phyloP scores from a whole-genome alignment of 2,329 filamentous ascomycete genomes.

The Fusarium sp. region DNA sequence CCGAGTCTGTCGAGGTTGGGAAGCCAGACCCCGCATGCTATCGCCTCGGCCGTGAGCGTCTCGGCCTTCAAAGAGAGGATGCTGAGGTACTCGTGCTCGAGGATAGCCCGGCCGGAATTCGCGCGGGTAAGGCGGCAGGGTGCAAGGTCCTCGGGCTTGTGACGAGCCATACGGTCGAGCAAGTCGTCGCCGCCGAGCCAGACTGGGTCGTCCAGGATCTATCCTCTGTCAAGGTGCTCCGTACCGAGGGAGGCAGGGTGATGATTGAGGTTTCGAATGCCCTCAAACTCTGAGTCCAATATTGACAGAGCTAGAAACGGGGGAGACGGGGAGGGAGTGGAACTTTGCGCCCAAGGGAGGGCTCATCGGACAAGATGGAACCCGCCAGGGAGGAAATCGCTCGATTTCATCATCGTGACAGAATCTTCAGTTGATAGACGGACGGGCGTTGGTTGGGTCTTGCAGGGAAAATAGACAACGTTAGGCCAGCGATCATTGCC shows the following conservation, averaged over 20 bases:
- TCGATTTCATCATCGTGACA: conserved; percentile 34
- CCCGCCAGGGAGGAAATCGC: conserved; percentile 17
- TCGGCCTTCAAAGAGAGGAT: conserved; percentile 61
- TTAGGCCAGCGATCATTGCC: conserved; percentile 17
- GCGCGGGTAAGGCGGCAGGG: conserved; percentile 84
- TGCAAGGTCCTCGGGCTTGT: conserved; percentile 86
- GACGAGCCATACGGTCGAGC: conserved; percentile 81
- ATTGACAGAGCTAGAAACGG: conserved; percentile 13
- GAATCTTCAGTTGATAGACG: conserved; percentile 24
- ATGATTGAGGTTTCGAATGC: conserved; percentile 76
- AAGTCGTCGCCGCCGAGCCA: conserved; percentile 79
- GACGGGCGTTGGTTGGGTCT: conserved; percentile 2
- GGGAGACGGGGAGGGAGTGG: conserved; percentile 9
- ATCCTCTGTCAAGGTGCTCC: conserved; percentile 74
- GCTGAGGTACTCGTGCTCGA: conserved; percentile 80
- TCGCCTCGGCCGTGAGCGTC: conserved; percentile 70
- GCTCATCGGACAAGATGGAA: conserved; percentile 1
- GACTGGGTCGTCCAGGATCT: conserved; percentile 90
- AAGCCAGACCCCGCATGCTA: conserved; percentile 85
- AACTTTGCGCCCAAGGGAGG: conserved; percentile 3
- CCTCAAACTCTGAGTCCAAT: conserved; percentile 49
- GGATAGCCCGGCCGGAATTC: conserved; percentile 88
- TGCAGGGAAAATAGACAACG: conserved; percentile 19
- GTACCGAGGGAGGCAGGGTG: conserved; percentile 66
- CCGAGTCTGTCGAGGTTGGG: conserved; percentile 78